Percentiles rank a stretch among this genome's conserved stretches.
These are phyloP conservation scores for Carex pumila DNA, from an alignment of 176 grass and related monocot species.

Conservation along the genomic window DNA sequence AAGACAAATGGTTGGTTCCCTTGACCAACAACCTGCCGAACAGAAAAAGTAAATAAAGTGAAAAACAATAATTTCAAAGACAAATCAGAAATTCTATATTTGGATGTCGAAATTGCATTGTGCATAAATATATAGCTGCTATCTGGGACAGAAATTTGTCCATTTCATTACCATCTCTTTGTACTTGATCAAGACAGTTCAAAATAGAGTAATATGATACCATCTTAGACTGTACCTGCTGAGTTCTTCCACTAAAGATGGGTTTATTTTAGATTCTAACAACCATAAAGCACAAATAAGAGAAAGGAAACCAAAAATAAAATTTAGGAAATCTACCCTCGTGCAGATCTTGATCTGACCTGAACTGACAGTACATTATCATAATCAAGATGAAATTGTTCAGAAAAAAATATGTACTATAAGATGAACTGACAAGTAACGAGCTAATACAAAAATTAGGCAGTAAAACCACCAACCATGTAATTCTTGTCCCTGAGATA, in stretches of 20 bases:
- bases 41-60: conserved; percentile 3
- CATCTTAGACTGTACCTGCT: neutral
- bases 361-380: neutral
- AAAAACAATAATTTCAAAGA: neutral
- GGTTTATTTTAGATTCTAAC: neutral
- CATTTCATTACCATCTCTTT: neutral
- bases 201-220: neutral
- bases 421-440: neutral
- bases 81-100: neutral
- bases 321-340: neutral
- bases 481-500: conserved; percentile 80
- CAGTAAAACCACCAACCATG: conserved; percentile 44
- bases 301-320: neutral
- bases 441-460: conserved; percentile 13
- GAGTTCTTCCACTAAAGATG: neutral
- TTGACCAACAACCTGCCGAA: conserved; percentile 66
- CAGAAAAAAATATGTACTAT: neutral
- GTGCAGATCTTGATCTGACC: neutral
- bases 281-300: neutral
- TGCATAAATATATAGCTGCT: neutral
- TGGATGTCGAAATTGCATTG: neutral
- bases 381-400: neutral
- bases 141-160: neutral
- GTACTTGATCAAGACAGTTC: neutral
- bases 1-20: conserved; percentile 67